Evolutionary conservation across 352 stramenopile species (phyloP).

Genomic region (Peronospora farinosa): DNA sequence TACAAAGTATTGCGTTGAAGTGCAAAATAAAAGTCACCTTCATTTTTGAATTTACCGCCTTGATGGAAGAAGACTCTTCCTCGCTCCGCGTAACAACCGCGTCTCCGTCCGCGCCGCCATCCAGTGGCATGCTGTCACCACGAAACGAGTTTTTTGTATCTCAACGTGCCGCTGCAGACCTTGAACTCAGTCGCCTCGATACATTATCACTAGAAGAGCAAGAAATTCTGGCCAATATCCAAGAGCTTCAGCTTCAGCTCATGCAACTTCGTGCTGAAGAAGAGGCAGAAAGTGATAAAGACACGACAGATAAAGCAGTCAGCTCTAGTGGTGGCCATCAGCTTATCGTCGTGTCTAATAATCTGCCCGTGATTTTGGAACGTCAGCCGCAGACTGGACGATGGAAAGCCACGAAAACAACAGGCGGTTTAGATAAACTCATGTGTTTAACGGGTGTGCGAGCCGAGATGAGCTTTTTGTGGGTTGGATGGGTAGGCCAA

Average conservation of each 20-base stretch:
- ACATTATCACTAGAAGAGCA: conserved; percentile 78
- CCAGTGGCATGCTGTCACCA: conserved; percentile 36
- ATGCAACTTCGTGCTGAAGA: conserved; percentile 59
- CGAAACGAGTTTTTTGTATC: conserved; percentile 77
- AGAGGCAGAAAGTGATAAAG: conserved; percentile 36
- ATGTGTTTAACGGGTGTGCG: conserved; percentile 70
- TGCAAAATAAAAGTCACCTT: conserved; percentile 1
- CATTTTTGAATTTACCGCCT: conserved; percentile 18
- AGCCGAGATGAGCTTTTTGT: conserved; percentile 69
- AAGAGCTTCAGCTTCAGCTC: conserved; percentile 85
- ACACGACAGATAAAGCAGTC: conserved; percentile 19
- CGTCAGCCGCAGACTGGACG: conserved; percentile 66
- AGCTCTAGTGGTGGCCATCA: conserved; percentile 24
- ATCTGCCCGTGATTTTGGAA: conserved; percentile 67
- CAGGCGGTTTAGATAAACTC: conserved; percentile 79
- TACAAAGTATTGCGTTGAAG: conserved; percentile 19
- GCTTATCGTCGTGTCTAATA: conserved; percentile 87
- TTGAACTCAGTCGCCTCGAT: conserved; percentile 60
- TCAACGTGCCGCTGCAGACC: conserved; percentile 55
- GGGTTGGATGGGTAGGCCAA: conserved; percentile 87
- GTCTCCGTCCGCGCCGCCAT: conserved; percentile 21
- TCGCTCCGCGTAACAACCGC: conserved; percentile 18
- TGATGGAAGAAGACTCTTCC: conserved; percentile 23
- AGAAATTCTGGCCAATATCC: conserved; percentile 86
- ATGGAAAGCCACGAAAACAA: conserved; percentile 83